Evolutionary conservation across 2,329 filamentous ascomycete genomes (phyloP).

Genomic region (Arachnomyces sp.): DNA sequence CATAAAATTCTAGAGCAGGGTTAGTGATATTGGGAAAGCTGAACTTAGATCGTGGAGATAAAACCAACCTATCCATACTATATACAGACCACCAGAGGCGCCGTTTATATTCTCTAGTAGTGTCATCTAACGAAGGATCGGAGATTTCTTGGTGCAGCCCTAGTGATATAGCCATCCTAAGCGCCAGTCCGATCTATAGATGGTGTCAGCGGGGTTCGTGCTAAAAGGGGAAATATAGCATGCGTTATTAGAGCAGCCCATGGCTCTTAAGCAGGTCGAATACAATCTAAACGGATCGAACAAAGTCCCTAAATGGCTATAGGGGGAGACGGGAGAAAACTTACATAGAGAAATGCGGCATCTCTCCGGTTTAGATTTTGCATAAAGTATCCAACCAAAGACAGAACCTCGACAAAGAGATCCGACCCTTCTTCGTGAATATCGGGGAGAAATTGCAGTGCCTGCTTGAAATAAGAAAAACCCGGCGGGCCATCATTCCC

Average conservation of each 20-base stretch:
- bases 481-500: slow-evolving; percentile 46
- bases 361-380: slow-evolving; percentile 50
- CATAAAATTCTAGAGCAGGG: slow-evolving; percentile 34
- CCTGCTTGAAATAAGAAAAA: slow-evolving; percentile 47
- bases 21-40: slow-evolving; percentile 1
- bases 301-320: too few species aligned
- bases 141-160: slow-evolving; percentile 48
- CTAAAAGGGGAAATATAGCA: too few species aligned
- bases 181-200: slow-evolving; percentile 40
- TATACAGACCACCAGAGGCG: slow-evolving; percentile 52
- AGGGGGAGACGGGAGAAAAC: neutral
- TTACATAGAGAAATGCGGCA: slow-evolving; percentile 46
- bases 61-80: slow-evolving; percentile 40
- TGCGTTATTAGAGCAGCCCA: too few species aligned
- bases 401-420: slow-evolving; percentile 47
- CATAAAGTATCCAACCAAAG: slow-evolving; percentile 49
- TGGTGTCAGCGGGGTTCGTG: slow-evolving; percentile 1
- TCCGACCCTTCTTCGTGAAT: slow-evolving; percentile 49
- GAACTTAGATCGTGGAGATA: too few species aligned
- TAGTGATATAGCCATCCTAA: slow-evolving; percentile 50
- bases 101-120: slow-evolving; percentile 42
- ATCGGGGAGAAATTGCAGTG: slow-evolving; percentile 45
- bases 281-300: too few species aligned
- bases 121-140: slow-evolving; percentile 31
- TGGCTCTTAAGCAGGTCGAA: too few species aligned